phyloP scores from a whole-genome alignment of 805 yeast species.

The Ogataea methylovora region DNA sequence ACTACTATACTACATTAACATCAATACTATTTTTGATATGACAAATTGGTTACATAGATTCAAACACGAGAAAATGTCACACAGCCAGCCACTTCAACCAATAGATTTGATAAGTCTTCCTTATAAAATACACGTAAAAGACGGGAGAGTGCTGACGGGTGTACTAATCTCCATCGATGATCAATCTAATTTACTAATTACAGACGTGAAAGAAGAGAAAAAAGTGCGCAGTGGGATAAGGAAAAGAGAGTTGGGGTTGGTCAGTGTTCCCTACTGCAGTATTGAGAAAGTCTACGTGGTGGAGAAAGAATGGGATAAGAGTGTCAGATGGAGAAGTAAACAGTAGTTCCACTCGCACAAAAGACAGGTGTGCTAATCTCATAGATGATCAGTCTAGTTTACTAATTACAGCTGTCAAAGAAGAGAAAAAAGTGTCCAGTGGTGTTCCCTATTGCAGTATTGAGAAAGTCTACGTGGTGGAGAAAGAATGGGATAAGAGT shows the following conservation, averaged over 20 bases:
- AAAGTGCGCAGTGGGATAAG: conserved; percentile 7
- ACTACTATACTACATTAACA: too few relatives aligned
- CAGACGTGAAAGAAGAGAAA: conserved; percentile 21
- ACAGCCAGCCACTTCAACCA: too few relatives aligned
- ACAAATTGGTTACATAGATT: too few relatives aligned
- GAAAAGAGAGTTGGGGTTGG: conserved; percentile 39
- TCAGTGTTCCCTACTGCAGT: conserved; percentile 41
- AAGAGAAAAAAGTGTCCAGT: conserved; percentile 3
- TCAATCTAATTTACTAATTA: conserved; percentile 31
- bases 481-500: conserved; percentile 13
- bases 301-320: conserved; percentile 13
- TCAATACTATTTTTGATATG: too few relatives aligned
- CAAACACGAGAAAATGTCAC: too few relatives aligned
- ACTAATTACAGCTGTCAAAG: conserved; percentile 28
- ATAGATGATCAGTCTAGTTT: conserved; percentile 36
- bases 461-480: conserved; percentile 17
- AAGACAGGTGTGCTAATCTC: conserved; percentile 30
- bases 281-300: conserved; percentile 24
- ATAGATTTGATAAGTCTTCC: conserved; percentile 27
- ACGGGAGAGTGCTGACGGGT: conserved; percentile 29
- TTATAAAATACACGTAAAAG: conserved; percentile 17
- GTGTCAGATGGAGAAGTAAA: conserved; percentile 10
- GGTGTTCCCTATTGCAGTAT: conserved; percentile 36
- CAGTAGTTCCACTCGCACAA: too few relatives aligned
- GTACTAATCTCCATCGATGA: conserved; percentile 36